These are phyloP conservation scores for Bondarzewia mesenterica DNA, from an alignment of 1,284 basidiomycete genomes.

Conservation along the genomic window DNA sequence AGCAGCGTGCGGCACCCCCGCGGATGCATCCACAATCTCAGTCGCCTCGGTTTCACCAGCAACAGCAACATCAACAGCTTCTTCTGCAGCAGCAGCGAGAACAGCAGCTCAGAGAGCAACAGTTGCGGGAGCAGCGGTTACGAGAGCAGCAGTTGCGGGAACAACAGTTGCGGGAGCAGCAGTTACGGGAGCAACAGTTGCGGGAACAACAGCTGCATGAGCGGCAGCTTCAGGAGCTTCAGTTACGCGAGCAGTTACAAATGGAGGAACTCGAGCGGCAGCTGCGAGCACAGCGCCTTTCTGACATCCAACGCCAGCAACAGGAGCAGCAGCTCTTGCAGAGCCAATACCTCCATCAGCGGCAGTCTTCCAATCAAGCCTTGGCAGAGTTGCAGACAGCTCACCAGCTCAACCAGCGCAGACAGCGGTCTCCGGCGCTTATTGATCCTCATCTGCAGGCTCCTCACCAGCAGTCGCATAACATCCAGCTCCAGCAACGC, in stretches of 20 bases:
- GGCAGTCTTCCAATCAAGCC: constrained; percentile 32
- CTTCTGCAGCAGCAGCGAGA: constrained; percentile 21
- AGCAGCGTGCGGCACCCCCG: constrained; percentile 42
- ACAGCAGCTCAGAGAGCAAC: constrained; percentile 32
- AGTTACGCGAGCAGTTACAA: constrained; percentile 49
- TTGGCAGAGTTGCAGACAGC: constrained; percentile 28
- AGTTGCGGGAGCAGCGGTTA: constrained; percentile 51
- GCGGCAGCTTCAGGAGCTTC: constrained; percentile 26
- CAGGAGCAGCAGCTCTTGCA: constrained; percentile 33
- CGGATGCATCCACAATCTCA: constrained; percentile 64
- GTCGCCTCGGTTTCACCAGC: constrained; percentile 59
- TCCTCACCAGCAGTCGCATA: constrained; percentile 43
- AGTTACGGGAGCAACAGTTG: constrained; percentile 35
- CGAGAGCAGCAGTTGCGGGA: constrained; percentile 53
- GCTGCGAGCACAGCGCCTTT: constrained; percentile 37
- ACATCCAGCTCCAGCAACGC: constrained; percentile 63
- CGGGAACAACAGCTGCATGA: constrained; percentile 43
- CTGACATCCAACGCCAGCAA: constrained; percentile 38
- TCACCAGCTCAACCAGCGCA: constrained; percentile 32
- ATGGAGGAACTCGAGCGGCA: constrained; percentile 53
- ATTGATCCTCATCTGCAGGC: constrained; percentile 25
- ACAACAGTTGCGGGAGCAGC: constrained; percentile 39
- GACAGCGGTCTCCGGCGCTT: constrained; percentile 42
- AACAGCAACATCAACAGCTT: constrained; percentile 46
- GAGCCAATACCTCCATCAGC: constrained; percentile 25